Percentiles rank a stretch among this genome's conserved stretches.
These are phyloP conservation scores for Mallotus japonicus DNA, from an alignment of 441 rosid species.

Conservation along the genomic window DNA sequence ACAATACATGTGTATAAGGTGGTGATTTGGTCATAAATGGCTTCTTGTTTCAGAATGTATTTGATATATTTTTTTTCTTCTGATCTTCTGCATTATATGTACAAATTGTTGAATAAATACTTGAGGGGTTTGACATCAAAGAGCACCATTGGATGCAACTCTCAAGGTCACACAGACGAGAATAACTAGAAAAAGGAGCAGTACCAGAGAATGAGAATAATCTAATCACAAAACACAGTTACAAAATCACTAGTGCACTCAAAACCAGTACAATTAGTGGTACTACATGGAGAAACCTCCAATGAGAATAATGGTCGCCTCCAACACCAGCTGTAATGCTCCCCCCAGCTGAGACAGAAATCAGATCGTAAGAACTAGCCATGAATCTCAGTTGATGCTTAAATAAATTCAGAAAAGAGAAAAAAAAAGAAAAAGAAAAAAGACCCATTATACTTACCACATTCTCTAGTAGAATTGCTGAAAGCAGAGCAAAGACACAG, in stretches of 20 bases:
- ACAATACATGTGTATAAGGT: too few species aligned
- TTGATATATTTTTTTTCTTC: too few species aligned
- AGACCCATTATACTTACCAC: constrained; percentile 44
- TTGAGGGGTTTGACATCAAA: too few species aligned
- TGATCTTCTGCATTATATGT: too few species aligned
- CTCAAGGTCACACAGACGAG: too few species aligned
- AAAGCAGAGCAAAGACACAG: constrained; percentile 63
- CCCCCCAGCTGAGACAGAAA: constrained; percentile 38
- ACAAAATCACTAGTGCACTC: neutral
- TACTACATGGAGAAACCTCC: constrained; percentile 3
- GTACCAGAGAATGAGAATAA: neutral
- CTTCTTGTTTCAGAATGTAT: too few species aligned
- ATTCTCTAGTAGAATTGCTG: constrained; percentile 58
- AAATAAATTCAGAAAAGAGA: neutral
- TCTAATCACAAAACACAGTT: neutral
- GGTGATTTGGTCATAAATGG: too few species aligned
- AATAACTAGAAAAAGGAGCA: neutral
- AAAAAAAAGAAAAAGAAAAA: neutral
- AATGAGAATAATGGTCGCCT: neutral
- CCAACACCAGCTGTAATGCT: constrained; percentile 26
- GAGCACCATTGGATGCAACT: too few species aligned
- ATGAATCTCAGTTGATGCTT: neutral
- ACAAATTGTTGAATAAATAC: too few species aligned
- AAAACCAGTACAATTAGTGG: constrained; percentile 7
- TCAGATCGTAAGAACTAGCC: neutral